Evolutionary conservation across 2,329 filamentous ascomycete genomes (phyloP), one percentile per base, ranked within the genome.

Genomic region (Neopestalotiopsis clavispora): DNA sequence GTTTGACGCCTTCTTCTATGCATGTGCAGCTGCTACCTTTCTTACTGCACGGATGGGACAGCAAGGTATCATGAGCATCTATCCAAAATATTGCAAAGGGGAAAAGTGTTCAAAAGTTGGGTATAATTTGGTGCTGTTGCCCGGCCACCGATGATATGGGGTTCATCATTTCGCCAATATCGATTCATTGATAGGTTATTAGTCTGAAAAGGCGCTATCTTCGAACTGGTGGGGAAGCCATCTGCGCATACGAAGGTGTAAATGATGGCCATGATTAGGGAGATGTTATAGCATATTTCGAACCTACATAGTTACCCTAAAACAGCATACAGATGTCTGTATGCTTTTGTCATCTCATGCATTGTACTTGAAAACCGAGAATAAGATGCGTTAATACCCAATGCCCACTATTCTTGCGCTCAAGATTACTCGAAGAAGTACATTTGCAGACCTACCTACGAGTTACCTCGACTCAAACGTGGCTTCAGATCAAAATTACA

Each of bases 151-250:
- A n/a, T n/a, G 45, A 52, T 52, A 52, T 52, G 45, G 45, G 45
- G 45, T 52, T 52, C 45, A 20, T 52, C 45, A 52, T 52, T 52
- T 52, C 45, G 45, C 45, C 45, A 52, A 52, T n/a, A 52, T n/a
- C 45, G 45, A 52, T 52, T 52, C 45, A 52, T 28, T 38, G n/a
- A 52, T 17, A 52, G 45, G n/a, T 52, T 52, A 20, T 13, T 49
- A 20, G 45, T 52, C 17, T 52, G 45, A 52, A 52, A 20, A 52
- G 45, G 14, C 45, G n/a, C 45, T 52, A 52, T 52, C 45, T 52
- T 52, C 9, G 7, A 17, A 17, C n/a, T 20, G 45, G 45, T 52
- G 45, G 45, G 45, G 45, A 17, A 52, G 45, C 45, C 45, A 52
- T 52, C 45, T 23, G n/a, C n/a, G 45, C 20, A 20, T 52, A 52